A percentile compares a stretch with the other conserved stretches of the same genome.
phyloP scores from a whole-genome alignment of 352 stramenopile species.

The Globisporangium okanoganense region DNA sequence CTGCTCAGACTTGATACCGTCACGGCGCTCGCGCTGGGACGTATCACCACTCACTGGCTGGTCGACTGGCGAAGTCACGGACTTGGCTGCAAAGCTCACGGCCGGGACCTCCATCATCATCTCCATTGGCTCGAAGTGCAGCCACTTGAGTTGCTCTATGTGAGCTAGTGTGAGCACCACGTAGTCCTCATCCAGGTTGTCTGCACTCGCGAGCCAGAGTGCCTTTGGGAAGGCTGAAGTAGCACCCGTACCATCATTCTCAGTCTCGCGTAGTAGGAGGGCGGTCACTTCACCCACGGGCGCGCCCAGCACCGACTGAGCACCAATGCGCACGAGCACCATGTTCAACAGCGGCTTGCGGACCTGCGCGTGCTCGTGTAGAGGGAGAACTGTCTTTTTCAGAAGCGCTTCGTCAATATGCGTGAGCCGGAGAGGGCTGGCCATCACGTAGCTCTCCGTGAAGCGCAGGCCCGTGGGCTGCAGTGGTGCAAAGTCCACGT shows the following conservation, averaged over 20 bases:
- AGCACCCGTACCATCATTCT: background rate
- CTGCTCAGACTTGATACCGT: slow-evolving; percentile 27
- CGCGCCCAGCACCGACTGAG: slow-evolving; percentile 28
- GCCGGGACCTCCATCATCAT: slow-evolving; percentile 40
- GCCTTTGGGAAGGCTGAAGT: slow-evolving; percentile 26
- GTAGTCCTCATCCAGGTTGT: slow-evolving; percentile 22
- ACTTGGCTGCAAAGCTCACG: slow-evolving; percentile 25
- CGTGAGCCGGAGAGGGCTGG: slow-evolving; percentile 24
- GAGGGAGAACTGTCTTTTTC: background rate
- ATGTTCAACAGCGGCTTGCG: slow-evolving; percentile 11
- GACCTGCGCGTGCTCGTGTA: background rate
- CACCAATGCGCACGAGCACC: slow-evolving; percentile 24
- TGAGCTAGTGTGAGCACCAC: slow-evolving; percentile 22
- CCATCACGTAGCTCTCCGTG: slow-evolving; percentile 33
- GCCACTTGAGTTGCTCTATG: slow-evolving; percentile 22
- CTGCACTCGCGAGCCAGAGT: slow-evolving; percentile 26
- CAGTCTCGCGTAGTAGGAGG: slow-evolving; percentile 20
- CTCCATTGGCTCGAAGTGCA: slow-evolving; percentile 28
- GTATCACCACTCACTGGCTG: background rate
- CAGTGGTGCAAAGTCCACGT: slow-evolving; percentile 27
- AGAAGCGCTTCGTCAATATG: slow-evolving; percentile 22
- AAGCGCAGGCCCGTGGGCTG: slow-evolving; percentile 34
- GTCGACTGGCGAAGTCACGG: background rate
- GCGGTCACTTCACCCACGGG: slow-evolving; percentile 26
- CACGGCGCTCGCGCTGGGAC: slow-evolving; percentile 11